Percentiles rank a stretch among this genome's conserved stretches.
Conservation (phyloP, 2,329 filamentous ascomycete species). For the Byssochlamys sp. region DNA sequence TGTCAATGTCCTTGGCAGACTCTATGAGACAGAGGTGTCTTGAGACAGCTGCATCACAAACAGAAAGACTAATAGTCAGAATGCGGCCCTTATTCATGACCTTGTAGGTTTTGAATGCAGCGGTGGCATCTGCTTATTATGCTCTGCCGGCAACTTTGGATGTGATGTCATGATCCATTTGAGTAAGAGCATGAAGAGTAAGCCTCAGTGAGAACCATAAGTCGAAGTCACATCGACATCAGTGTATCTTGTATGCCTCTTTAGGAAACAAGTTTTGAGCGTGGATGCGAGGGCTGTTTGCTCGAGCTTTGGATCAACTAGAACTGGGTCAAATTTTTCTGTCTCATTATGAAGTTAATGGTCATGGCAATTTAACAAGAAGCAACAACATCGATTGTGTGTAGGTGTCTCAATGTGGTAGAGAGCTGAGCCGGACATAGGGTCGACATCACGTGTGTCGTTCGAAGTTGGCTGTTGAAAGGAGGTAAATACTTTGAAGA, state of each 20-base stretch:
- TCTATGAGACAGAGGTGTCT: constrained; percentile 26
- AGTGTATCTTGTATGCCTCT: not conserved
- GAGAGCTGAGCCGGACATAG: not conserved
- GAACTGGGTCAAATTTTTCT: not conserved
- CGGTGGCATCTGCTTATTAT: constrained; percentile 6
- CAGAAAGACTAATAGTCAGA: constrained; percentile 21
- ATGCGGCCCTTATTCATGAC: constrained; percentile 19
- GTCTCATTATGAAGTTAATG: not conserved
- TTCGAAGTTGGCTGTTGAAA: not conserved
- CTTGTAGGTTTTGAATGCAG: constrained; percentile 25
- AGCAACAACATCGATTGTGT: not conserved
- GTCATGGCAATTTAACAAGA: not conserved
- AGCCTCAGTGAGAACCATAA: not conserved
- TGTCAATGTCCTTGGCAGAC: constrained; percentile 19
- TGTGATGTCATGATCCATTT: not conserved
- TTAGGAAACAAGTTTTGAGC: not conserved
- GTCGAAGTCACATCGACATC: not conserved
- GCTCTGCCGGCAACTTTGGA: not conserved
- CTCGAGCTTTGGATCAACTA: not conserved
- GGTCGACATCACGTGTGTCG: not conserved
- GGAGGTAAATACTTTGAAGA: not conserved
- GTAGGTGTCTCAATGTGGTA: not conserved
- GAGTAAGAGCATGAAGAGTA: not conserved
- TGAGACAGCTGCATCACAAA: constrained; percentile 26
- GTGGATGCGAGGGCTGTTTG: not conserved